A percentile compares a stretch with the other conserved stretches of the same genome.
Evolutionary conservation across 106 monocot genomes (phyloP).

Genomic region (Alisma plantagoaquatica): DNA sequence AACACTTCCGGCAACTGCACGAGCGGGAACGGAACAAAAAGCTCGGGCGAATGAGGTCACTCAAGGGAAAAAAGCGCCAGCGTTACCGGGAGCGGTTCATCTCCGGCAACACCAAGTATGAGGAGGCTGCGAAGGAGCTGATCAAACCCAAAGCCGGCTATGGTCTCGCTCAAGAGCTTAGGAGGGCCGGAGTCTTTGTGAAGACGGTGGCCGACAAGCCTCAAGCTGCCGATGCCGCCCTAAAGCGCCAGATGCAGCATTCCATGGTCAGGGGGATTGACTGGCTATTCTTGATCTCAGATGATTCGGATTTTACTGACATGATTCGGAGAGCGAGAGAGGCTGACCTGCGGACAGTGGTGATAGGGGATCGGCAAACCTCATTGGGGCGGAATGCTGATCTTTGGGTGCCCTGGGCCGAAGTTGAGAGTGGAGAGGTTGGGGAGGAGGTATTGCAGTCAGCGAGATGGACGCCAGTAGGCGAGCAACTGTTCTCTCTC

Average conservation of each 20-base stretch:
- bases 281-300: conserved; percentile 80
- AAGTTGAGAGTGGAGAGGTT: conserved; percentile 78
- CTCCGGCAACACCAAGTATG: conserved; percentile 62
- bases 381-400: conserved; percentile 49
- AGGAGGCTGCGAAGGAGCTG: conserved; percentile 59
- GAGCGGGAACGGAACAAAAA: conserved; percentile 90
- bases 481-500: conserved; percentile 15
- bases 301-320: conserved; percentile 84
- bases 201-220: conserved; percentile 81
- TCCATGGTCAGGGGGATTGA: conserved; percentile 66
- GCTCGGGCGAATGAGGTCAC: conserved; percentile 53
- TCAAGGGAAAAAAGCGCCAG: conserved; percentile 84
- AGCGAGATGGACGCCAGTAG: conserved; percentile 2
- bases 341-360: conserved; percentile 63
- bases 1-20: conserved; percentile 83
- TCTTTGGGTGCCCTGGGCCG: conserved; percentile 77
- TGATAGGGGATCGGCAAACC: conserved; percentile 64
- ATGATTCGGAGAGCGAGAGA: conserved; percentile 59
- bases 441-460: conserved; percentile 39
- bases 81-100: conserved; percentile 51
- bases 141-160: conserved; percentile 60
- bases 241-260: conserved; percentile 82
- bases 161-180: conserved; percentile 75
- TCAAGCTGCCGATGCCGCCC: conserved; percentile 78
- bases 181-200: conserved; percentile 76